Evolutionary conservation across 768 basidiomycete species (phyloP).

Genomic region (Cantharellus cinnabarinus): DNA sequence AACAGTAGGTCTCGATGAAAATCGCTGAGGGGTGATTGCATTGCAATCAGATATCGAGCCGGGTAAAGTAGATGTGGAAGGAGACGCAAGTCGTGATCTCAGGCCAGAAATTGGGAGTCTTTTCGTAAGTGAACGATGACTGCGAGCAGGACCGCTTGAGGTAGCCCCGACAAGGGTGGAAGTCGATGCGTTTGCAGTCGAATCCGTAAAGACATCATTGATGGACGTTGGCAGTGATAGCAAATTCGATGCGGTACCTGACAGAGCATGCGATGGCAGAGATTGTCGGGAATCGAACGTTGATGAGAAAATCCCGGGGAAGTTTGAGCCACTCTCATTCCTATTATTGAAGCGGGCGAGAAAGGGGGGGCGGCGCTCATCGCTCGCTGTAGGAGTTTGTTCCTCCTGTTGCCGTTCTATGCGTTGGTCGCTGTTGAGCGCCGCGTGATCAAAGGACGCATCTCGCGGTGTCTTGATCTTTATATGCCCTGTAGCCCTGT

Average conservation of each 20-base stretch:
- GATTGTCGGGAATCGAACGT: background rate
- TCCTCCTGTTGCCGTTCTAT: slow-evolving; percentile 26
- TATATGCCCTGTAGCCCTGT: slow-evolving; percentile 31
- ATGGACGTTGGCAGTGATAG: background rate
- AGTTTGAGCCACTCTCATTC: background rate
- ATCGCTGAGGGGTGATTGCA: background rate
- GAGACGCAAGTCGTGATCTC: slow-evolving; percentile 11
- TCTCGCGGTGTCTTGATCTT: slow-evolving; percentile 3
- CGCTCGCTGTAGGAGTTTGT: slow-evolving; percentile 10
- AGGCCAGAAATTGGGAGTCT: background rate
- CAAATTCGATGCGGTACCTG: background rate
- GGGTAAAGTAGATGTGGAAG: background rate
- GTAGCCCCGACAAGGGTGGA: background rate
- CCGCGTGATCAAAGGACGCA: slow-evolving; percentile 21
- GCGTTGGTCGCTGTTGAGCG: slow-evolving; percentile 20
- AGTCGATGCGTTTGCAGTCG: background rate
- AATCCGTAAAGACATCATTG: background rate
- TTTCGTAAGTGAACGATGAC: background rate
- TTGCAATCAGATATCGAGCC: background rate
- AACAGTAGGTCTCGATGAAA: background rate
- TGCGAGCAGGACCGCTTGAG: background rate
- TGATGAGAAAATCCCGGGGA: background rate
- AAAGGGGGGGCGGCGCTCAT: background rate
- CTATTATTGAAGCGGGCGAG: background rate
- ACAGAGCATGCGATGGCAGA: background rate